Evolutionary conservation across 345 rosid genomes (phyloP), one percentile per base, ranked within the genome.

Genomic region (Pistacia vera): DNA sequence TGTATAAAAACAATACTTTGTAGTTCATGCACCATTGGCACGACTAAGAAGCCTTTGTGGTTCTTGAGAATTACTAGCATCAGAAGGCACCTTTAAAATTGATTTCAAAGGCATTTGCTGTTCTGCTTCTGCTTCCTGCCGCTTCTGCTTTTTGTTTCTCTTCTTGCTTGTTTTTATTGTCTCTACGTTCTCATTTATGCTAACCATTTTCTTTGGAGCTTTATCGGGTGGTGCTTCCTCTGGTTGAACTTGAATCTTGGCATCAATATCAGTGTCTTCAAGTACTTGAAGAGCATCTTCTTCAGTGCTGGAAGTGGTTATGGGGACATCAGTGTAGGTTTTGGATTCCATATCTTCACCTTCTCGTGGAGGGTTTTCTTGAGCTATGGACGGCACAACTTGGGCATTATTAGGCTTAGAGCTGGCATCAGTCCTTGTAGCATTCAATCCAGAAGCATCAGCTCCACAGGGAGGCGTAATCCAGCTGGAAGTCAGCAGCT

Each of bases 111-210:
- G 89, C n/a, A 66, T 85, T 59, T 52, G 59, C 16, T 77, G 85
- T 18, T 84, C 83, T 1, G 55, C 77, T 18, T 84, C 83, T 1
- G 55, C 77, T 41, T 82, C 88, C 1, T 36, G 81, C 77, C 68
- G 49, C 63, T 62, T 64, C 30, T 71, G 81, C 70, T 68, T 81
- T 80, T 71, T 78, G 25, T 75, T 75, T 41, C 63, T 81, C 82
- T 75, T 87, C 79, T 54, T 79, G 46, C 80, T 74, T 14, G 68
- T 30, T 5, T 55, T 76, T 44, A 88, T 84, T 59, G 74, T 85
- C 79, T 87, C 91, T 1, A 85, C 82, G 49, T 70, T 83, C 0
- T 85, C 88, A 80, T 84, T 83, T 67, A 85, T 84, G 88, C 95
- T 87, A 4, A 90, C 95, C 77, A 11, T 36, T 78, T 82, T 90